Percentiles rank a stretch among this genome's conserved stretches.
phyloP scores from a whole-genome alignment of 2,329 filamentous ascomycete species.

The Colletotrichum lentis region DNA sequence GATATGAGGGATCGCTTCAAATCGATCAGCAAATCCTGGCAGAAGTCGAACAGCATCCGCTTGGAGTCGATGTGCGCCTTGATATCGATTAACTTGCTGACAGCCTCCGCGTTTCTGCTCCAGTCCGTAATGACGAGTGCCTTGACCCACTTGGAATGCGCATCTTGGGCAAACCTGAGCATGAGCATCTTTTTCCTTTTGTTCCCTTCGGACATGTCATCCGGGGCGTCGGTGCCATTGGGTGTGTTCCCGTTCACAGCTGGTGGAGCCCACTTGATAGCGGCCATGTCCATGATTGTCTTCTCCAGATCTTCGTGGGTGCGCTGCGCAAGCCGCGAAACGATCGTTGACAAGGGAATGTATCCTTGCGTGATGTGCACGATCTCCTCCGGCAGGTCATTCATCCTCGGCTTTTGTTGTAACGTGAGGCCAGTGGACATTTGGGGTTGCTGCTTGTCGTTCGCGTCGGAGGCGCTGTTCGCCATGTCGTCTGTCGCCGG shows the following conservation, averaged over 20 bases:
- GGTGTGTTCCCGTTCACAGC: slow-evolving; percentile 61
- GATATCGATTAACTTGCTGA: slow-evolving; percentile 89
- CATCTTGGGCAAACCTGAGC: slow-evolving; percentile 79
- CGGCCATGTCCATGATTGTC: slow-evolving; percentile 73
- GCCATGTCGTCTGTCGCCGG: slow-evolving; percentile 40
- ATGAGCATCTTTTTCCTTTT: slow-evolving; percentile 78
- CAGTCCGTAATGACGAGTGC: slow-evolving; percentile 89
- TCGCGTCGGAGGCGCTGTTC: slow-evolving; percentile 41
- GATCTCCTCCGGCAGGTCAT: slow-evolving; percentile 68
- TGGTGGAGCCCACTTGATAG: slow-evolving; percentile 66
- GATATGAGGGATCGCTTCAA: slow-evolving; percentile 76
- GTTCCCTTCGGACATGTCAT: slow-evolving; percentile 71
- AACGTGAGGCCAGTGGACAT: slow-evolving; percentile 28
- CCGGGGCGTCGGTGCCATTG: slow-evolving; percentile 49
- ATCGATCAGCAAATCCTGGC: slow-evolving; percentile 70
- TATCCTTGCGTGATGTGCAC: slow-evolving; percentile 79
- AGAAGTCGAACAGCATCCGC: slow-evolving; percentile 65
- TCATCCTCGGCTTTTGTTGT: slow-evolving; percentile 51
- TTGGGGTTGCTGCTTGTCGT: slow-evolving; percentile 39
- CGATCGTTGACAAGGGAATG: slow-evolving; percentile 76
- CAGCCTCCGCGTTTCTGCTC: slow-evolving; percentile 79
- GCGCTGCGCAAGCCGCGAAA: slow-evolving; percentile 82
- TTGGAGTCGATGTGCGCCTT: slow-evolving; percentile 76
- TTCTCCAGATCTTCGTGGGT: slow-evolving; percentile 81
- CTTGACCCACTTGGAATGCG: slow-evolving; percentile 91